Percentiles rank a stretch among this genome's conserved stretches.
Conservation (phyloP, 371 early-diverging fungal genomes). For the Haplosporangium sp. region DNA sequence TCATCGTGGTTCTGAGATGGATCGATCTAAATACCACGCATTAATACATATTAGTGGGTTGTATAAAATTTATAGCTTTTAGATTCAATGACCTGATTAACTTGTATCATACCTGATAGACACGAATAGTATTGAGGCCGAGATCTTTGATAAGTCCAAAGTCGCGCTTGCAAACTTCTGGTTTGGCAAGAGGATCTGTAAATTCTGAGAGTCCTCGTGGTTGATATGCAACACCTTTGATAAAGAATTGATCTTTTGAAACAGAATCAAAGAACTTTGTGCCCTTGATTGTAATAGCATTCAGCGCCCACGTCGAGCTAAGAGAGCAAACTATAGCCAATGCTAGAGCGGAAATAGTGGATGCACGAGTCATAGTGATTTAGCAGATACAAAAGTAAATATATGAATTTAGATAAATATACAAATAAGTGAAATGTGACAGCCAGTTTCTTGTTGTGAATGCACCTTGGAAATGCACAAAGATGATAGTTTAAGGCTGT, state of each 20-base stretch:
- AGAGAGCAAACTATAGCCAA: neutral
- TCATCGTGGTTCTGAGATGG: slow-evolving; percentile 74
- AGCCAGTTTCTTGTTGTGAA: no score
- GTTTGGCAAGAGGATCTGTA: slow-evolving; percentile 76
- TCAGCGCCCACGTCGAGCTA: slow-evolving; percentile 39
- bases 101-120: slow-evolving; percentile 68
- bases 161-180: slow-evolving; percentile 76
- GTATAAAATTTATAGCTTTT: neutral
- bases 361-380: neutral
- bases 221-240: slow-evolving; percentile 87
- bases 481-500: no score
- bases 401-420: no score
- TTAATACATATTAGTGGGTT: neutral
- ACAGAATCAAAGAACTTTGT: slow-evolving; percentile 80
- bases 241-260: slow-evolving; percentile 80
- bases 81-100: neutral
- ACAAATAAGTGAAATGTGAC: no score
- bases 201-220: slow-evolving; percentile 60
- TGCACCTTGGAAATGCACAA: no score
- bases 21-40: slow-evolving; percentile 58
- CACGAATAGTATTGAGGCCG: slow-evolving; percentile 82
- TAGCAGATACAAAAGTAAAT: no score
- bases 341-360: neutral
- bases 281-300: slow-evolving; percentile 77
- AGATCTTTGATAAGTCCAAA: slow-evolving; percentile 74